These are phyloP conservation scores for Fusarium sp. DNA, from an alignment of 2,329 filamentous ascomycete genomes.

Conservation along the genomic window DNA sequence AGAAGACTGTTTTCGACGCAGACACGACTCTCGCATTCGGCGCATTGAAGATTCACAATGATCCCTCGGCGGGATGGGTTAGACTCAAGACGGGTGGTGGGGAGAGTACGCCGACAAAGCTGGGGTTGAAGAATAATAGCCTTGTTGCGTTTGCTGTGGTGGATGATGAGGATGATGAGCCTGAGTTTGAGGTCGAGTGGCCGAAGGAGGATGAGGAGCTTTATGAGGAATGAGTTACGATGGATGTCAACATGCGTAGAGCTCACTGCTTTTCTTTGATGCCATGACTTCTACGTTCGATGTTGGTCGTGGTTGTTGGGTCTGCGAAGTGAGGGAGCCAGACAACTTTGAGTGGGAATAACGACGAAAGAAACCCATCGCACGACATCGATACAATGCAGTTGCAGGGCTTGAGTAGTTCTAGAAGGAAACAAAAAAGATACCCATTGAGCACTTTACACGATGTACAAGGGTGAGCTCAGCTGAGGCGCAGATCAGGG, in stretches of 20 bases:
- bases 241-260: fast-evolving
- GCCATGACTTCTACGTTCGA: background rate
- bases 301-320: background rate
- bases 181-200: slow-evolving; percentile 59
- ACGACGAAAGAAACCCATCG: background rate
- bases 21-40: slow-evolving; percentile 60
- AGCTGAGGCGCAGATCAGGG: slow-evolving; percentile 3
- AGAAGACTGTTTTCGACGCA: slow-evolving; percentile 54
- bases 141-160: slow-evolving; percentile 63
- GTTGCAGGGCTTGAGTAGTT: background rate
- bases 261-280: too few relatives aligned
- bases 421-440: background rate
- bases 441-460: slow-evolving; percentile 10
- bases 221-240: slow-evolving; percentile 38
- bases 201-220: slow-evolving; percentile 57
- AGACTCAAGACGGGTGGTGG: slow-evolving; percentile 52
- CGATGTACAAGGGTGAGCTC: background rate
- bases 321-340: background rate
- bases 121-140: slow-evolving; percentile 59
- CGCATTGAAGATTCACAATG: slow-evolving; percentile 56
- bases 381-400: background rate
- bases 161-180: slow-evolving; percentile 53
- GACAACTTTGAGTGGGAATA: background rate
- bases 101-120: slow-evolving; percentile 54
- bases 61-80: slow-evolving; percentile 63